These are phyloP conservation scores for Paramyrothecium roridum DNA, from an alignment of 2,329 filamentous ascomycete species.

Conservation along the genomic window DNA sequence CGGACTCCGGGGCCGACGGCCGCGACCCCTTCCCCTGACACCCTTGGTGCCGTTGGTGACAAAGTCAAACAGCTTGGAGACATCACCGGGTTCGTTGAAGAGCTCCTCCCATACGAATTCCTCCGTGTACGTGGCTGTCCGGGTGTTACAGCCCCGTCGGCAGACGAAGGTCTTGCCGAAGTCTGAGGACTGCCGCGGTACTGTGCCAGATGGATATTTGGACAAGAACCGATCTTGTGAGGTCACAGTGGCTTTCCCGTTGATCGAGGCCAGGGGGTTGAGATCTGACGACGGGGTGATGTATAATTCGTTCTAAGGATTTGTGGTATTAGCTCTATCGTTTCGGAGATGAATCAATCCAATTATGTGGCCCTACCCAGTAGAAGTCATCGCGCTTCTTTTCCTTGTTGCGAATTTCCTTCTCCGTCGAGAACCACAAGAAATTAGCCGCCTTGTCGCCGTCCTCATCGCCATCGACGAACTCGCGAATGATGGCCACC, in stretches of 20 bases:
- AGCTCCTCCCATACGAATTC: conserved; percentile 91
- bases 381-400: conserved; percentile 81
- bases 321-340: not conserved
- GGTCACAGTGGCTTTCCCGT: conserved; percentile 79
- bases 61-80: conserved; percentile 63
- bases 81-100: conserved; percentile 62
- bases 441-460: conserved; percentile 76
- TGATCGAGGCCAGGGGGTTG: conserved; percentile 85
- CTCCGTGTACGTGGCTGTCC: conserved; percentile 86
- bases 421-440: conserved; percentile 93
- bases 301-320: conserved; percentile 79
- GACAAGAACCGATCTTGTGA: conserved; percentile 67
- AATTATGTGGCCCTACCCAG: conserved; percentile 45
- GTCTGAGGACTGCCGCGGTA: conserved; percentile 70
- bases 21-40: conserved; percentile 33
- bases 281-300: conserved; percentile 83
- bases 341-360: not conserved
- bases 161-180: conserved; percentile 88
- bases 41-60: conserved; percentile 72
- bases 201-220: conserved; percentile 69
- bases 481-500: conserved; percentile 86
- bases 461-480: conserved; percentile 67
- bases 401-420: conserved; percentile 78
- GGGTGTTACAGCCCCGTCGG: conserved; percentile 81
- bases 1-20: conserved; percentile 24